Base-by-base conservation (phyloP, 2,329 filamentous ascomycete genomes). In the Aspergillus sp. region DNA sequence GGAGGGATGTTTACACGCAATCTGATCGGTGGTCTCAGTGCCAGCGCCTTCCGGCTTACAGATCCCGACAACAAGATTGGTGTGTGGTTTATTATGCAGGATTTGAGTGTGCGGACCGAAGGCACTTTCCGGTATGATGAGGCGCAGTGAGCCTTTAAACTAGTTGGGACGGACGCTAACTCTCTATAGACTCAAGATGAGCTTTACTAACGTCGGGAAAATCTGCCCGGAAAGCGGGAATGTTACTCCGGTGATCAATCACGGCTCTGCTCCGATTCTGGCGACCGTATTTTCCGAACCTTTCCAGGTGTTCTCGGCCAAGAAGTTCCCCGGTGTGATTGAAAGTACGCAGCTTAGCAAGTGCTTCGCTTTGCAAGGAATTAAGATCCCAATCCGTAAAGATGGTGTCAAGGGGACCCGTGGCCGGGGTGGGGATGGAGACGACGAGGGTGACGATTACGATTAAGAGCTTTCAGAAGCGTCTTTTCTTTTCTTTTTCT, bases 281-380 rank as follows among this genome's bases (percentile, higher is more conserved):
- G 90, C 91, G 1, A 86, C 84, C 7, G 85, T 83, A 59, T 97
- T 91, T 70, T 94, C 88, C 43, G 86, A 95, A 4, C 79, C 83
- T 2, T 97, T 98, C 74, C 88, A 89, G 46, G 93, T 98, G 25
- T 97, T 86, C 70, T 95, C 88, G 2, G 93, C 93, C 43, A 98
- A 98, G 78, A 96, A 96, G 63, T 98, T 98, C 68, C 93, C 93
- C 0, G 93, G 93, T 37, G 93, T 98, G 1, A 95, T 95, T 49
- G 91, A 97, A 66, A 94, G 87, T 67, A 98, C 93, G 0, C 72
- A 83, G 3, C 74, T 97, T 15, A 96, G 90, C 77, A 95, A 94
- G 68, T 88, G 83, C 52, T 97, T 98, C 71, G 91, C 93, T 3
- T 78, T 81, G 1, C 93, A 98, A 63, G 93, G 93, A 20, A 95